Percentiles rank a stretch among this genome's conserved stretches.
Evolutionary conservation across 345 rosid genomes (phyloP).

Genomic region (Populus davidiana): DNA sequence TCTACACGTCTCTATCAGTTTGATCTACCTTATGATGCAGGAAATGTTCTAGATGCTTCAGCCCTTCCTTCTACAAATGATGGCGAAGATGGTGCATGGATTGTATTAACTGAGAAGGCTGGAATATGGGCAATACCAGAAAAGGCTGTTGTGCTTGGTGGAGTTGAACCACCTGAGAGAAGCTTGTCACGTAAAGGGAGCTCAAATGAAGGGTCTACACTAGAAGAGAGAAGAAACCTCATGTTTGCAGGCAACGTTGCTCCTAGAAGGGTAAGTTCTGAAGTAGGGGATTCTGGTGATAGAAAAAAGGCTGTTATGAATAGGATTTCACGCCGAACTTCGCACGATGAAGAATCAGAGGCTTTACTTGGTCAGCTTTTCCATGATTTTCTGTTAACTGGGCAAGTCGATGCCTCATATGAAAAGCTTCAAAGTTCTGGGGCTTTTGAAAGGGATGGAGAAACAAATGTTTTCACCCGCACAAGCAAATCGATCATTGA

Average conservation of each 20-base stretch:
- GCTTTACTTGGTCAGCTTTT: constrained; percentile 81
- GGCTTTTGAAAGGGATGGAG: constrained; percentile 91
- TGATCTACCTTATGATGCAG: constrained; percentile 91
- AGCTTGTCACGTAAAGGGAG: constrained; percentile 86
- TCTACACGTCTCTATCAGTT: constrained; percentile 82
- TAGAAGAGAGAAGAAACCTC: constrained; percentile 59
- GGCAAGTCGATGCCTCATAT: constrained; percentile 58
- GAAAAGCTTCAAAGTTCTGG: constrained; percentile 68
- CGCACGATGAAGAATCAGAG: constrained; percentile 87
- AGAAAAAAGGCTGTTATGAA: constrained; percentile 43
- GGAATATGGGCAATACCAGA: constrained; percentile 99
- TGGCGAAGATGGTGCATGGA: constrained; percentile 84
- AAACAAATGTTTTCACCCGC: constrained; percentile 72
- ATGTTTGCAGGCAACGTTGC: constrained; percentile 44
- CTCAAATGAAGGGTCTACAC: constrained; percentile 69
- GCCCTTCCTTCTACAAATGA: constrained; percentile 71
- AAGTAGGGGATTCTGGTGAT: constrained; percentile 57
- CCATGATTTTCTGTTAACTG: constrained; percentile 64
- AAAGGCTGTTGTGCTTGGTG: constrained; percentile 78
- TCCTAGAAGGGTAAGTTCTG: constrained; percentile 64
- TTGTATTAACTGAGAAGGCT: constrained; percentile 85
- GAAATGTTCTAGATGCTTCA: constrained; percentile 94
- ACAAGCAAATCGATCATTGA: constrained; percentile 82
- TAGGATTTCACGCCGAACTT: constrained; percentile 58
- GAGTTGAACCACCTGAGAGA: constrained; percentile 92